Conservation (phyloP, 1,284 basidiomycete species). For the Coniferiporia weirii region DNA sequence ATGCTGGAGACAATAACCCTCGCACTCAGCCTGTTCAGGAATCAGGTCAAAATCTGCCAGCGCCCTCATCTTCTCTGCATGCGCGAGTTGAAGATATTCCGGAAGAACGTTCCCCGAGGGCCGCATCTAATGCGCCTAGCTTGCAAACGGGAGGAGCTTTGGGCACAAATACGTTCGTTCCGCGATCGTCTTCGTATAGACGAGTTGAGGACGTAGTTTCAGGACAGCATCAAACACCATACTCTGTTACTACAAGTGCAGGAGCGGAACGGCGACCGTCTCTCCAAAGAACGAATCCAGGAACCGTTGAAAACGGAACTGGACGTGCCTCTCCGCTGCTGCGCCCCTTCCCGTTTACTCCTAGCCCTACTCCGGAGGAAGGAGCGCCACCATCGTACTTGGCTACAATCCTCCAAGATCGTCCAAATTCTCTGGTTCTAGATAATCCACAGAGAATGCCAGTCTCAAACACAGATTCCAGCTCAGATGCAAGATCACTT, state of each 20-base stretch:
- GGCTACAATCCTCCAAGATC: not conserved
- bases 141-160: too few relatives aligned
- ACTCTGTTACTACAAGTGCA: not conserved
- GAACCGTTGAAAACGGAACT: not conserved
- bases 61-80: not conserved
- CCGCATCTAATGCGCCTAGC: too few relatives aligned
- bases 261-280: not conserved
- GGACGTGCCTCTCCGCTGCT: not conserved
- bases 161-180: too few relatives aligned
- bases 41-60: not conserved
- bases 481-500: too few relatives aligned
- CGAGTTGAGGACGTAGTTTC: too few relatives aligned
- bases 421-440: not conserved
- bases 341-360: not conserved
- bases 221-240: too few relatives aligned
- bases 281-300: not conserved
- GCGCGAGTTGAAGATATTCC: not conserved
- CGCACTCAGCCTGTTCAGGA: too few relatives aligned
- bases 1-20: not conserved
- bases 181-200: too few relatives aligned
- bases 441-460: too few relatives aligned
- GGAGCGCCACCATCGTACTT: not conserved
- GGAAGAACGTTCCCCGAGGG: not conserved
- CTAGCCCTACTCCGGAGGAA: too few relatives aligned
- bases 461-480: too few relatives aligned